Evolutionary conservation across 805 yeast species (phyloP), one percentile per base, ranked within the genome.

Genomic region (Metschnikowia hibisci): DNA sequence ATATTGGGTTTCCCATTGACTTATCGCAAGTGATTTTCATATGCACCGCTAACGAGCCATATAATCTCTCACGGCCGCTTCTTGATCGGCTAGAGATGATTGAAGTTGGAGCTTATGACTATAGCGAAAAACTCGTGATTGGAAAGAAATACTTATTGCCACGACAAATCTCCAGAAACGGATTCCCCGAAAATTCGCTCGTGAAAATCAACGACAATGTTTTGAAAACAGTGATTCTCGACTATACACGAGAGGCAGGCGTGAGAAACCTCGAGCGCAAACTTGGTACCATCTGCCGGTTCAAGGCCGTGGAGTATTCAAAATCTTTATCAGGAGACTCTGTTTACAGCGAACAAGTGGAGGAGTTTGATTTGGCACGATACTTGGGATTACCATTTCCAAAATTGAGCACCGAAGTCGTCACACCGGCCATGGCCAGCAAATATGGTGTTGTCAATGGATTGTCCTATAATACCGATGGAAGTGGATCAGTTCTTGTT

Each of bases 11-110:
- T 64, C 95, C 96, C 0, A 73, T 88, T 15, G 96, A 88, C 58
- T 66, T 88, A 50, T 84, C 95, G 4, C 86, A 85, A 52, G 84
- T 86, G 11, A 66, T 87, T 15, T 88, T 88, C 56, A 76, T 88
- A 41, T 90, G 96, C 54, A 88, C 96, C 1, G 91, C 96, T 9
- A 88, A 88, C 61, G 84, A 85, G 45, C 74, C 83, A 22, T 74
- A 79, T 50, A 77, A 80, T 16, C 74, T 88, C 49, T 80, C 90
- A 22, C 77, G 82, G 12, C 95, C 96, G 6, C 71, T 88, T 43
- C 72, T 84, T 44, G 96, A 88, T 61, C 75, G 96, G 48, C 82
- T 87, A 80, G 96, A 88, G 61, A 79, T 82, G 54, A 84, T 88
- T 47, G 81, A 82, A 41, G 69, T 88, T 13, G 75, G 82, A 2